Conservation (phyloP, 2,329 filamentous ascomycete species). For the Rhytidhysteron rufulum region DNA sequence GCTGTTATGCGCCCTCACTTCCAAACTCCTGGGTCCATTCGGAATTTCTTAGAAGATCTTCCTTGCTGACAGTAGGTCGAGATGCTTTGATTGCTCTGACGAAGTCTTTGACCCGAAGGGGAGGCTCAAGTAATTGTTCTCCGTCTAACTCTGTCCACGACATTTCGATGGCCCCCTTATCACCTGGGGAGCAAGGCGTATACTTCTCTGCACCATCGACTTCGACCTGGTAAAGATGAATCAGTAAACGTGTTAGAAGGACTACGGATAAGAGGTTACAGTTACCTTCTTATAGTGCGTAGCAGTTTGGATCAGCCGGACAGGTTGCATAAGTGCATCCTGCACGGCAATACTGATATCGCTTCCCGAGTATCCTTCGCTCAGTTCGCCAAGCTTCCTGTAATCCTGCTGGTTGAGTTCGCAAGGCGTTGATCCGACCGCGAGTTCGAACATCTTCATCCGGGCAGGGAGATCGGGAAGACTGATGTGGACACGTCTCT, state of each 20-base stretch:
- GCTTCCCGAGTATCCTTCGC: conserved; percentile 91
- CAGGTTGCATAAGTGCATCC: conserved; percentile 94
- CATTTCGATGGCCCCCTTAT: conserved; percentile 84
- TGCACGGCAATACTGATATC: conserved; percentile 97
- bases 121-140: conserved; percentile 80
- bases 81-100: conserved; percentile 85
- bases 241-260: conserved; percentile 1
- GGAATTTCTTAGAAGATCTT: conserved; percentile 77
- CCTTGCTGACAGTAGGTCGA: conserved; percentile 82
- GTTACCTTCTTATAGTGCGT: conserved; percentile 93
- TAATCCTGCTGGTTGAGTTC: conserved; percentile 75
- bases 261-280: conserved; percentile 2
- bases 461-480: conserved; percentile 82
- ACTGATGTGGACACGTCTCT: conserved; percentile 91
- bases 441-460: conserved; percentile 92
- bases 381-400: conserved; percentile 71
- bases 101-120: conserved; percentile 87
- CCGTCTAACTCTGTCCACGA: conserved; percentile 84
- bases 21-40: conserved; percentile 98
- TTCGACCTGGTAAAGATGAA: conserved; percentile 53
- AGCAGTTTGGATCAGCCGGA: conserved; percentile 92
- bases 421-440: conserved; percentile 89
- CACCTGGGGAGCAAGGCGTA: conserved; percentile 92
- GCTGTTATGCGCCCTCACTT: conserved; percentile 69
- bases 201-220: conserved; percentile 64